Percentiles rank a stretch among this genome's conserved stretches.
Evolutionary conservation across 2,329 filamentous ascomycete species (phyloP).

Genomic region (Fusarium sp.): DNA sequence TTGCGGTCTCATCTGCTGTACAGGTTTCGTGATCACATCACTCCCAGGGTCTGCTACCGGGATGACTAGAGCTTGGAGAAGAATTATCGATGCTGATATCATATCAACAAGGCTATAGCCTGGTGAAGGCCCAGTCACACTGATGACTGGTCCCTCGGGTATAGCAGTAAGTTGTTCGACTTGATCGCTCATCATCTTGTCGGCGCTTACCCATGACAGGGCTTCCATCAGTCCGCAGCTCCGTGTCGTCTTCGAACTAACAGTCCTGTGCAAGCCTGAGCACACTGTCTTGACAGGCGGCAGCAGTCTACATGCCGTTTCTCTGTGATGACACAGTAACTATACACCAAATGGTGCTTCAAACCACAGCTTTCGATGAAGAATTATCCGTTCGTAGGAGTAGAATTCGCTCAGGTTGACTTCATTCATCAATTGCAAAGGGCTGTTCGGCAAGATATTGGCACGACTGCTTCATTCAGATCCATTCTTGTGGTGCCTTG

Average conservation of each 20-base stretch:
- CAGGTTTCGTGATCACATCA: neutral
- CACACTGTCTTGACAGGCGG: neutral
- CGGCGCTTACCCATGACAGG: neutral
- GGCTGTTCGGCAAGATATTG: neutral
- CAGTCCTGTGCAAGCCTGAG: constrained; percentile 6
- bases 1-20: neutral
- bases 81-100: neutral
- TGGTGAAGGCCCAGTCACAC: neutral
- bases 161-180: neutral
- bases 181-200: neutral
- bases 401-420: neutral
- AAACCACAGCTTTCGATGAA: neutral
- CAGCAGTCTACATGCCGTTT: constrained; percentile 1
- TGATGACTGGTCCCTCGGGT: neutral
- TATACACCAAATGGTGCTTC: neutral
- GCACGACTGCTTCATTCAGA: neutral
- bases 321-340: neutral
- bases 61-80: neutral
- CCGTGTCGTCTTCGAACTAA: neutral
- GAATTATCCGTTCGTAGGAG: neutral
- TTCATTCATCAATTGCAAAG: neutral
- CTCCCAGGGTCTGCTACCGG: neutral
- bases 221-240: neutral
- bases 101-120: neutral
- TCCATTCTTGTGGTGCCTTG: neutral